These are phyloP conservation scores for Wickerhamiella hasegawae DNA, from an alignment of 805 yeast genomes.

Conservation along the genomic window DNA sequence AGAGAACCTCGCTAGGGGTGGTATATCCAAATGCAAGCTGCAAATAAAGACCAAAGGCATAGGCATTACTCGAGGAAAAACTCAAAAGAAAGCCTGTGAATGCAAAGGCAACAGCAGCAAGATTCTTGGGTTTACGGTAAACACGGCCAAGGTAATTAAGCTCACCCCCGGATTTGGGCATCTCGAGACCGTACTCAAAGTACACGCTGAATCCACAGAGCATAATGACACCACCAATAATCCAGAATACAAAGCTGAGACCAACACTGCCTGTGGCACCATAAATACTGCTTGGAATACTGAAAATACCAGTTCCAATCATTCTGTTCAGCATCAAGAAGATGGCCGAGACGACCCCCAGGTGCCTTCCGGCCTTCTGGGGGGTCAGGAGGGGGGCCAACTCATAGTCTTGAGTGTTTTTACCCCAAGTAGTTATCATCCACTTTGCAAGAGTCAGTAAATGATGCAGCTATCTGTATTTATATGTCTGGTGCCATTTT, in stretches of 20 bases:
- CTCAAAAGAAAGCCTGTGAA: conserved; percentile 42
- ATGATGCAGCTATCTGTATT: no score
- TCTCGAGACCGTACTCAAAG: conserved; percentile 47
- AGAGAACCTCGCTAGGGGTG: conserved; percentile 21
- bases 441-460: no score
- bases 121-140: conserved; percentile 35
- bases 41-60: conserved; percentile 48
- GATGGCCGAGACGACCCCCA: conserved; percentile 23
- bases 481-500: no score
- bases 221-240: conserved; percentile 46
- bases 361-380: conserved; percentile 7
- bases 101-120: conserved; percentile 34
- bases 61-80: conserved; percentile 46
- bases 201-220: conserved; percentile 39
- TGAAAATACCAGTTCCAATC: conserved; percentile 62
- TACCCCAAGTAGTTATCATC: no score
- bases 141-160: conserved; percentile 48
- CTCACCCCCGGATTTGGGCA: conserved; percentile 56
- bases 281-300: conserved; percentile 50
- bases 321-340: conserved; percentile 45
- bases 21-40: conserved; percentile 29
- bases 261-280: conserved; percentile 44
- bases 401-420: no score
- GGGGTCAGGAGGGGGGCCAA: no score
- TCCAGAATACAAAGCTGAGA: conserved; percentile 37